phyloP scores from a whole-genome alignment of 2,329 filamentous ascomycete species.

The Cladosporium velox region DNA sequence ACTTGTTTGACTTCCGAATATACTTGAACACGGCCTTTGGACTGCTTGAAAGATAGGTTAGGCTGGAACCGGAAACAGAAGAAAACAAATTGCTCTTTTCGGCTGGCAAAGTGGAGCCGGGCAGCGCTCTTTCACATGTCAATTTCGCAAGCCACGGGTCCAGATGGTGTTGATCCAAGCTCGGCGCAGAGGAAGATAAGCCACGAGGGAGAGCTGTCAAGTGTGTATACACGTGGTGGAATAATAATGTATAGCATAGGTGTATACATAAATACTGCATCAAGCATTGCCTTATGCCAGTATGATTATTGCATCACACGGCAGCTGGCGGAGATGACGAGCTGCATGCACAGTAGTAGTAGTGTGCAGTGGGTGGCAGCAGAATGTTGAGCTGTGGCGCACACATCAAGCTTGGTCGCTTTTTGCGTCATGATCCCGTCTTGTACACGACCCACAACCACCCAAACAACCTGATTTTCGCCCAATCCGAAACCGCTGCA shows the following conservation, averaged over 20 bases:
- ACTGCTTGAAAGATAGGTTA: background rate
- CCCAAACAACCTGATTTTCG: constrained; percentile 19
- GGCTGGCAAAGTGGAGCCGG: constrained; percentile 11
- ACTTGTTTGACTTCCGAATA: background rate
- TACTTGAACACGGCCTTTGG: background rate
- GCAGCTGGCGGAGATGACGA: constrained; percentile 5
- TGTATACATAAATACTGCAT: background rate
- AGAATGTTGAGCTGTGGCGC: constrained; percentile 12
- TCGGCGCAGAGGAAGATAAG: background rate
- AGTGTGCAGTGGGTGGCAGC: background rate
- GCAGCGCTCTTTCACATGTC: constrained; percentile 16
- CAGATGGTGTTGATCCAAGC: background rate
- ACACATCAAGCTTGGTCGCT: constrained; percentile 7
- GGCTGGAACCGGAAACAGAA: background rate
- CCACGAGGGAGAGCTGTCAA: background rate
- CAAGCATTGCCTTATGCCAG: background rate
- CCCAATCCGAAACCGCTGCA: constrained; percentile 13
- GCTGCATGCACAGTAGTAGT: background rate
- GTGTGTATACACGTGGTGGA: background rate
- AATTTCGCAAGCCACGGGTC: constrained; percentile 1
- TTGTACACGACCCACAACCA: background rate
- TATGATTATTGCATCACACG: background rate
- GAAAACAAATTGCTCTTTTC: constrained; percentile 10
- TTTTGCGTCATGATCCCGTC: constrained; percentile 15
- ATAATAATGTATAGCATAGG: background rate